Percentiles rank a stretch among this genome's conserved stretches.
phyloP scores from a whole-genome alignment of 495 filamentous ascomycete species.

The Chaetomidium leptoderma region DNA sequence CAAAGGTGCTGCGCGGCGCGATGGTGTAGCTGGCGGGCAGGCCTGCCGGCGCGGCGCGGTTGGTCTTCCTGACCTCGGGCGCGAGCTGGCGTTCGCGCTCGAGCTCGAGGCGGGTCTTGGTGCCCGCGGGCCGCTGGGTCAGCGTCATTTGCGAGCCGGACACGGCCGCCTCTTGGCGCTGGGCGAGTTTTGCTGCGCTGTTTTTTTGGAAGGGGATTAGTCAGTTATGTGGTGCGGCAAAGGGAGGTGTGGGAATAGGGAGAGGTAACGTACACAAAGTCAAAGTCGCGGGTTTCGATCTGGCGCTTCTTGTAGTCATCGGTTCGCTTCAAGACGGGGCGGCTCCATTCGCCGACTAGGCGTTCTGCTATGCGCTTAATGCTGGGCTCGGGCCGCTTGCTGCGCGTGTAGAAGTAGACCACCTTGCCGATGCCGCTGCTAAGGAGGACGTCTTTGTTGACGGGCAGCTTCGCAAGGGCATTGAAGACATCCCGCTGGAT shows the following conservation, averaged over 20 bases:
- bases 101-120: constrained; percentile 49
- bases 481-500: constrained; percentile 94
- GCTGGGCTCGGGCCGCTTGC: constrained; percentile 72
- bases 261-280: constrained; percentile 45
- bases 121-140: constrained; percentile 42
- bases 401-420: constrained; percentile 92
- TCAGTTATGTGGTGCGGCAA: constrained; percentile 1
- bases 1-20: constrained; percentile 61
- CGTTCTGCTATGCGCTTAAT: constrained; percentile 94
- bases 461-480: constrained; percentile 70
- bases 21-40: constrained; percentile 76
- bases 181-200: constrained; percentile 50
- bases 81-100: constrained; percentile 68
- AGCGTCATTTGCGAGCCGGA: constrained; percentile 42
- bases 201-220: constrained; percentile 26
- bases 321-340: constrained; percentile 88
- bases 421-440: constrained; percentile 95
- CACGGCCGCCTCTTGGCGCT: constrained; percentile 39
- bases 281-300: constrained; percentile 51
- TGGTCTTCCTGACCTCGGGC: constrained; percentile 59
- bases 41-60: constrained; percentile 66
- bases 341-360: constrained; percentile 88
- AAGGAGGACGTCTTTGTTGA: constrained; percentile 82
- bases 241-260: constrained; percentile 30
- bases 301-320: constrained; percentile 86